Base-by-base conservation (phyloP, 2,329 filamentous ascomycete genomes). In the Aspergillus sp. region DNA sequence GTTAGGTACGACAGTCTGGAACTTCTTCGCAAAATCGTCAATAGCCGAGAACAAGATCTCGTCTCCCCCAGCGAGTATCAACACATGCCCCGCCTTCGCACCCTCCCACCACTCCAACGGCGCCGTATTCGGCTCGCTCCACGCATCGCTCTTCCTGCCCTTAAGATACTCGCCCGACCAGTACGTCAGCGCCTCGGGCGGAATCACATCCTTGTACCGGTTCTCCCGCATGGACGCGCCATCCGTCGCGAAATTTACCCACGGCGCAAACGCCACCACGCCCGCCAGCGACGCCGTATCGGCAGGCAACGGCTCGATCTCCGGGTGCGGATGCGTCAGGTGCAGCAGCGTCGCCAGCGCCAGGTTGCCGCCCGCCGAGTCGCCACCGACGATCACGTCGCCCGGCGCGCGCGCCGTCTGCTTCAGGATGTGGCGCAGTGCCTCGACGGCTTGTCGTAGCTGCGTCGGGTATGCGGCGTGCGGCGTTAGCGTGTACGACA, bases 211-310 rank as follows among this genome's bases (percentile, higher is more conserved):
- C 56, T 75, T 79, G 40, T 73, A 69, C 3, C 65, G 68, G 55
- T 83, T 82, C 6, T 63, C 59, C 17, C 61, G 59, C 47, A 74
- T 75, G 4, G 75, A 74, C 1, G 69, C 62, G 32, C 73, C 71
- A 13, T 73, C 62, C 0, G 65, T 67, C 26, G 65, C 64, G 61
- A 83, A 82, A 14, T 73, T 75, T 4, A 76, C 65, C 83, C 83
- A 86, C 0, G 83, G 82, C 1, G 76, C 79, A 35, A 83, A 76
- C 0, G 82, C 71, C 22, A 85, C 63, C 0, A 76, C 71, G 1
- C 74, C 81, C 2, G 64, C 65, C 32, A 71, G 46, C 65, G 72
- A 49, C 79, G 64, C 38, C 64, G 75, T 33, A 59, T 69, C 1
- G 57, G 56, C 30, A 13, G 11, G 33, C 77, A 72, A 0, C 51